These are phyloP conservation scores for Coemansia sp. DNA, from an alignment of 192 early-diverging fungal genomes.

Conservation along the genomic window DNA sequence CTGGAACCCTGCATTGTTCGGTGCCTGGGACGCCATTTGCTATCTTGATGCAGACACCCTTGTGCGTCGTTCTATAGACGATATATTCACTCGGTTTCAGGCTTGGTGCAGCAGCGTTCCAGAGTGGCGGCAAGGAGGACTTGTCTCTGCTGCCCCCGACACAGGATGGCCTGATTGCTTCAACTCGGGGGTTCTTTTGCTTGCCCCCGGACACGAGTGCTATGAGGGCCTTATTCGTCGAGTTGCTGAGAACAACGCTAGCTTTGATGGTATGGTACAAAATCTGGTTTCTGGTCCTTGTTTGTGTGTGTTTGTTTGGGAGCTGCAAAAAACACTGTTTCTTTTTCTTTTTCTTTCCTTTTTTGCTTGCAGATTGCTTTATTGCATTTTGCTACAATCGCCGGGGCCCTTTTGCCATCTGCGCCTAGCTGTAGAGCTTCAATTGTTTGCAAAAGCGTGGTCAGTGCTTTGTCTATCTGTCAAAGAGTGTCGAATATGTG, in stretches of 20 bases:
- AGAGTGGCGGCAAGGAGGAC: conserved; percentile 52
- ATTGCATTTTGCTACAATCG: no score
- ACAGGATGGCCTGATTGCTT: conserved; percentile 98
- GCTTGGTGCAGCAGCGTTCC: conserved; percentile 24
- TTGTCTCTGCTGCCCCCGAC: conserved; percentile 87
- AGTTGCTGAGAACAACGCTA: conserved; percentile 50
- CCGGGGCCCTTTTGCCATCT: no score
- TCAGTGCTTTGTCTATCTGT: no score
- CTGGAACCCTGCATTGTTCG: conserved; percentile 73
- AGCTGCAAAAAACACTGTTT: no score
- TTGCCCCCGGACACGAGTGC: conserved; percentile 58
- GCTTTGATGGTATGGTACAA: conserved; percentile 78
- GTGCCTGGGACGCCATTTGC: conserved; percentile 61
- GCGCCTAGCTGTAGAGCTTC: no score
- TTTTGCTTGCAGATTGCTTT: no score
- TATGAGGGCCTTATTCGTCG: conserved; percentile 59
- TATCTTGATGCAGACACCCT: conserved; percentile 94
- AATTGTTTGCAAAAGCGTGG: no score
- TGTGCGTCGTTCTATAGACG: conserved; percentile 79
- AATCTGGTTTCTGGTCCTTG: neutral
- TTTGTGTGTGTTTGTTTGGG: neutral
- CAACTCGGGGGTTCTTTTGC: conserved; percentile 90
- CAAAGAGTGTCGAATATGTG: no score
- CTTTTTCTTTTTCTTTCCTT: no score
- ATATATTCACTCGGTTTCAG: conserved; percentile 65